A percentile compares a stretch with the other conserved stretches of the same genome.
phyloP scores from a whole-genome alignment of 257 asterid species.

The Eustoma russellianum region DNA sequence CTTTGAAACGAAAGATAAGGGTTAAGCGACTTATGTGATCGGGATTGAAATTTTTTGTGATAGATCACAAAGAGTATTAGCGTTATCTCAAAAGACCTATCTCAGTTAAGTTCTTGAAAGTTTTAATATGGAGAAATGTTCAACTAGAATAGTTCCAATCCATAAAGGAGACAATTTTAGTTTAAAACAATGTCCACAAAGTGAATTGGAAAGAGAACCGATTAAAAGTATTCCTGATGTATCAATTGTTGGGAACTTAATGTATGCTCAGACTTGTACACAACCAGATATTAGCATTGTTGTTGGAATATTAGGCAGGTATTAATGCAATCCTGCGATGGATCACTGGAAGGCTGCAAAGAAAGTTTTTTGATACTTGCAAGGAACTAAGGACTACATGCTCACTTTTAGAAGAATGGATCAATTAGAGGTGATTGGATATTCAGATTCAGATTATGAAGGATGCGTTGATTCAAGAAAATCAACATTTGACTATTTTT shows the following conservation, averaged over 20 bases:
- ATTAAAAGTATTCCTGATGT: not conserved
- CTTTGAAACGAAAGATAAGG: too few relatives aligned
- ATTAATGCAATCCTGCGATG: not conserved
- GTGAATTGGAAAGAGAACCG: too few relatives aligned
- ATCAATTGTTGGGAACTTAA: not conserved
- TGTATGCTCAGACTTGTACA: not conserved
- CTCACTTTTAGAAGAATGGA: too few relatives aligned
- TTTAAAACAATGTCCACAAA: too few relatives aligned
- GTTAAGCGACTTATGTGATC: not conserved
- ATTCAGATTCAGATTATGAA: too few relatives aligned
- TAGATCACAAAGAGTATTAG: not conserved
- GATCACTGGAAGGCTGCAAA: not conserved
- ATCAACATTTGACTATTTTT: too few relatives aligned
- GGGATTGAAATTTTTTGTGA: slow-evolving; percentile 1
- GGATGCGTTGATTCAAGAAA: too few relatives aligned
- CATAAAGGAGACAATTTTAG: too few relatives aligned
- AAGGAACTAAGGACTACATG: too few relatives aligned
- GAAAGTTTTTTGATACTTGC: too few relatives aligned
- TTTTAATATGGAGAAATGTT: not conserved
- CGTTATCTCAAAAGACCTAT: slow-evolving; percentile 1
- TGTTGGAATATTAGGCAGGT: not conserved
- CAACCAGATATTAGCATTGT: not conserved
- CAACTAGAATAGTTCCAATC: not conserved
- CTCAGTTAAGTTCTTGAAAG: not conserved
- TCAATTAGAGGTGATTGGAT: too few relatives aligned